Conservation (phyloP, 345 rosid genomes). For the Citrus hindsii region DNA sequence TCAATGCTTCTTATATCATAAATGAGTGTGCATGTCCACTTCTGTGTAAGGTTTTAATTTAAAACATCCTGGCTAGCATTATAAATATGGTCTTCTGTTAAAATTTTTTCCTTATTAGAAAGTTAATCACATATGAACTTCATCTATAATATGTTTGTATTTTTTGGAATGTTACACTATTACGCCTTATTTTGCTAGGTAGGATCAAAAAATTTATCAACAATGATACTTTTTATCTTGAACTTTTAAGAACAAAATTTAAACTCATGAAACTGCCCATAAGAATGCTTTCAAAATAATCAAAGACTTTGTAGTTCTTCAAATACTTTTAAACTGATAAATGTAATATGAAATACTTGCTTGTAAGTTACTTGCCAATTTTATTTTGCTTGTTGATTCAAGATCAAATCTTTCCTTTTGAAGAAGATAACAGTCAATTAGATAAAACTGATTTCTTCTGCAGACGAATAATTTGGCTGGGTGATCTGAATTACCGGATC, state of each 20-base stretch:
- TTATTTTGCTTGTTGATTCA: neutral
- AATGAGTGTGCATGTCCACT: neutral
- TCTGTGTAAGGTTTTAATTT: neutral
- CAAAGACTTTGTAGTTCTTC: neutral
- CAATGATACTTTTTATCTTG: neutral
- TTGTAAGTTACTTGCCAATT: neutral
- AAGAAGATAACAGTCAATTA: neutral
- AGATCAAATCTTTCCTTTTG: neutral
- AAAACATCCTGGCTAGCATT: neutral
- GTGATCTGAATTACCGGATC: slow-evolving; percentile 90
- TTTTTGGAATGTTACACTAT: neutral
- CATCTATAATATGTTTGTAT: neutral
- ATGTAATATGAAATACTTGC: neutral
- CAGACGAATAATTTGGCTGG: slow-evolving; percentile 90
- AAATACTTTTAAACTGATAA: neutral
- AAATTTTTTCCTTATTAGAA: neutral
- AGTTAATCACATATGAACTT: neutral
- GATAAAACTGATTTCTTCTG: slow-evolving; percentile 18
- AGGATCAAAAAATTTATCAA: neutral
- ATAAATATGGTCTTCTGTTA: neutral
- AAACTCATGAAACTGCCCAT: neutral
- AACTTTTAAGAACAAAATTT: no score
- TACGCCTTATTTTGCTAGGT: neutral
- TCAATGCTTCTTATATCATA: neutral
- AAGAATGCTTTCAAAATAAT: neutral